Evolutionary conservation across 495 filamentous ascomycete species (phyloP).

Genomic region (Trichoderma gamsii): DNA sequence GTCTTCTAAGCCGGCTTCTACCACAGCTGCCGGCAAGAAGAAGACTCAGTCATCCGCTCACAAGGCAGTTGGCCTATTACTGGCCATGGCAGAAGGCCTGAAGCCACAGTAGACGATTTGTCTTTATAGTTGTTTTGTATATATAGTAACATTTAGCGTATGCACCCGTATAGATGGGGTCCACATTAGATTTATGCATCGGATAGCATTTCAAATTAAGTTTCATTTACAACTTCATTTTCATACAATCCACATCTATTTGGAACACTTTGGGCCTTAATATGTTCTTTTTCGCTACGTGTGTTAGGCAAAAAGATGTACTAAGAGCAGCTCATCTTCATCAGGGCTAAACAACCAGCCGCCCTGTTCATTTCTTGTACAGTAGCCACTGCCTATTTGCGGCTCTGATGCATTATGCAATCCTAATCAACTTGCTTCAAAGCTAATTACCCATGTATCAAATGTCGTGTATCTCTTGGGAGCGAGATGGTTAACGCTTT

Average conservation of each 20-base stretch:
- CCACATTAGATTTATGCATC: not conserved
- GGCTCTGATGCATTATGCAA: too few relatives aligned
- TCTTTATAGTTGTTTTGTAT: not conserved
- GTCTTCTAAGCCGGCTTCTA: not conserved
- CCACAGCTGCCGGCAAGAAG: not conserved
- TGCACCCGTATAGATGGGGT: not conserved
- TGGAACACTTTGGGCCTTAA: not conserved
- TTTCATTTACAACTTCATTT: not conserved
- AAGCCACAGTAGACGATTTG: not conserved
- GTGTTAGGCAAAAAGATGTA: too few relatives aligned
- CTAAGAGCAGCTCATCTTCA: too few relatives aligned
- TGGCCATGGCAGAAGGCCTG: slow-evolving; percentile 2
- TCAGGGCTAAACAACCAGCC: too few relatives aligned
- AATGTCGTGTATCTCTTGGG: too few relatives aligned
- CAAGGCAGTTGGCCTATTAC: not conserved
- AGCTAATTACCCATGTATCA: too few relatives aligned
- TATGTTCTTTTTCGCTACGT: too few relatives aligned
- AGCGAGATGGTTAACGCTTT: too few relatives aligned
- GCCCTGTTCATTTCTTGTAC: too few relatives aligned
- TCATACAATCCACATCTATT: not conserved
- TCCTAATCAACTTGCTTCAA: too few relatives aligned
- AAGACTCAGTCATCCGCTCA: not conserved
- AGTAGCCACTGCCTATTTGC: too few relatives aligned
- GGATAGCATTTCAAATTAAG: not conserved
- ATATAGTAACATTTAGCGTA: not conserved